phyloP scores from a whole-genome alignment of 2,329 filamentous ascomycete genomes.

The Aspergillus phoenicis region DNA sequence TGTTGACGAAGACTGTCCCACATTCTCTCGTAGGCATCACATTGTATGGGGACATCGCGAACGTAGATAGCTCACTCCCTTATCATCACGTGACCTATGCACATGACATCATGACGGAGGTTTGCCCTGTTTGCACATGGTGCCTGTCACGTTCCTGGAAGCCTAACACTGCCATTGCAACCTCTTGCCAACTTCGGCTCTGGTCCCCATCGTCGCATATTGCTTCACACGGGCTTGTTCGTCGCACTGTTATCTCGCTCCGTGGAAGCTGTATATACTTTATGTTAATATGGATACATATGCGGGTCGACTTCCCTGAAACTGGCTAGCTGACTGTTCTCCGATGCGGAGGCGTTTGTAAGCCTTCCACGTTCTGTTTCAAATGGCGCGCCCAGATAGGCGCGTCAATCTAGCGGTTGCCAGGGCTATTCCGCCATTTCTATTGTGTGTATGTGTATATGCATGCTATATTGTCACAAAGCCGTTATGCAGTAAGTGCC shows the following conservation, averaged over 20 bases:
- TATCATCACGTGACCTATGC: constrained; percentile 12
- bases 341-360: constrained; percentile 18
- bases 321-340: constrained; percentile 7
- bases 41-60: not conserved
- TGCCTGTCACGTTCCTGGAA: constrained; percentile 13
- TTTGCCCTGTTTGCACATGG: constrained; percentile 20
- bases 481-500: constrained; percentile 65
- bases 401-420: constrained; percentile 61
- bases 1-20: not conserved
- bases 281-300: constrained; percentile 18
- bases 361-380: constrained; percentile 23
- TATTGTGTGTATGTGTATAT: constrained; percentile 68
- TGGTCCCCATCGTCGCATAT: not conserved
- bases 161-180: not conserved
- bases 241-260: not conserved
- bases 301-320: constrained; percentile 6
- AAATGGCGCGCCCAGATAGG: constrained; percentile 41
- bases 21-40: not conserved
- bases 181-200: not conserved
- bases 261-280: constrained; percentile 9
- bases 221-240: not conserved
- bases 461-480: constrained; percentile 71
- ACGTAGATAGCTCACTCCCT: not conserved
- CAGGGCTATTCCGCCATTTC: constrained; percentile 69
- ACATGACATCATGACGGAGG: constrained; percentile 5